These are phyloP conservation scores for Aspergillus neotritici DNA, from an alignment of 2,329 filamentous ascomycete species.

Conservation along the genomic window DNA sequence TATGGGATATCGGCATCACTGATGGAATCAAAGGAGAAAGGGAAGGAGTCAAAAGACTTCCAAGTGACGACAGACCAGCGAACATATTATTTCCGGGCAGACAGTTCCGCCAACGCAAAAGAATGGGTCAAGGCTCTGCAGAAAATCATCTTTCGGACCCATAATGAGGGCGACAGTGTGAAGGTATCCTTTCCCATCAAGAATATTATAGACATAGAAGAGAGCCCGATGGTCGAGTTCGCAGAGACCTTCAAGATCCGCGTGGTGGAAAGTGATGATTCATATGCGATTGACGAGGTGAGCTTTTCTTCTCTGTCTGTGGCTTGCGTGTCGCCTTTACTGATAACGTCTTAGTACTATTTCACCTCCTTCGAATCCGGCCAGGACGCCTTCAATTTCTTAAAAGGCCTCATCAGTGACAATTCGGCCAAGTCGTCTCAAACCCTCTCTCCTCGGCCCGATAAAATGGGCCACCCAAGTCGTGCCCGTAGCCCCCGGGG, in stretches of 20 bases:
- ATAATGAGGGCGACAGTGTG: slow-evolving; percentile 94
- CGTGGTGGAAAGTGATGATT: slow-evolving; percentile 89
- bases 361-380: slow-evolving; percentile 92
- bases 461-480: slow-evolving; percentile 13
- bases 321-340: slow-evolving; percentile 1
- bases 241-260: slow-evolving; percentile 90
- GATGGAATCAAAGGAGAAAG: slow-evolving; percentile 60
- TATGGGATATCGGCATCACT: slow-evolving; percentile 85
- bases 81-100: slow-evolving; percentile 81
- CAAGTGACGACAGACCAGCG: slow-evolving; percentile 74
- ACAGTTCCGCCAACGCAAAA: slow-evolving; percentile 79
- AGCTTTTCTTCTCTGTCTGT: slow-evolving; percentile 5
- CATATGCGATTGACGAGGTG: slow-evolving; percentile 90
- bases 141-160: slow-evolving; percentile 88
- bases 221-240: slow-evolving; percentile 83
- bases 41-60: slow-evolving; percentile 69
- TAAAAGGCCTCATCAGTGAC: slow-evolving; percentile 67
- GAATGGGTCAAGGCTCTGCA: slow-evolving; percentile 96
- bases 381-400: slow-evolving; percentile 71
- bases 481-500: slow-evolving; percentile 13
- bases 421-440: slow-evolving; percentile 46
- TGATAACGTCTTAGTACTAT: slow-evolving; percentile 65
- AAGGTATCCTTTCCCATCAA: slow-evolving; percentile 88
- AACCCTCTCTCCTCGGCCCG: slow-evolving; percentile 15
- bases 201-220: slow-evolving; percentile 88